Base-by-base conservation (phyloP, 2,329 filamentous ascomycete species). In the Monilinia laxa region DNA sequence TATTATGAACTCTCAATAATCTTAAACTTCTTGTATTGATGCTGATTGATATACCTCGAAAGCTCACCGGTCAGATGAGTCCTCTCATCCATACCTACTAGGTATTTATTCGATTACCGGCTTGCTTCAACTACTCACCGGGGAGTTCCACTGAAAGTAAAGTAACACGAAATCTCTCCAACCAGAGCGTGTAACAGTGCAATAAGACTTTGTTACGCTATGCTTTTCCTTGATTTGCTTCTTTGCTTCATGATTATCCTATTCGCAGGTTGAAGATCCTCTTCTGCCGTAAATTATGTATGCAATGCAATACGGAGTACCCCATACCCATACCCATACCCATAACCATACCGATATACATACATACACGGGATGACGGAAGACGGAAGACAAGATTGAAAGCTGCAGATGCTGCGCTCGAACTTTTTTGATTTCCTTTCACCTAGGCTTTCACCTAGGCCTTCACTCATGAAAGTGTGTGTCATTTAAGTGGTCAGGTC, bases 51-150 rank as follows among this genome's bases (percentile, higher is more conserved):
- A 42, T 42, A 16, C 12, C 14, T 16, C 20, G n/a, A 60, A n/a
- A 51, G 45, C 58, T 51, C 45, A 60, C 45, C 58, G 58, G 45
- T 51, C 31, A 47, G 58, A 59, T 28, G 38, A 35, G 35, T 35
- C 12, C 42, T 10, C 35, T 7, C 57, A 49, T 35, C 5, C 7
- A 9, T 35, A 35, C 31, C 3, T 35, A 35, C 31, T 35, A 35
- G 31, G 31, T 35, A 35, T 35, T 1, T 35, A 35, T 35, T 35
- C 31, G 6, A 31, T 31, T 35, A 35, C 31, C 31, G 31, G 31
- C 31, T 35, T 35, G 31, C 31, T 35, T 47, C 57, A 25, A 35
- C 42, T 18, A 35, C 57, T 35, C 42, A 35, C 57, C 42, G 57
- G 20, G 7, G 42, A 14, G 40, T 49, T 23, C 20, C 42, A 49